A percentile compares a stretch with the other conserved stretches of the same genome.
Conservation (phyloP, 768 basidiomycete genomes). For the Podaxis rugospora region DNA sequence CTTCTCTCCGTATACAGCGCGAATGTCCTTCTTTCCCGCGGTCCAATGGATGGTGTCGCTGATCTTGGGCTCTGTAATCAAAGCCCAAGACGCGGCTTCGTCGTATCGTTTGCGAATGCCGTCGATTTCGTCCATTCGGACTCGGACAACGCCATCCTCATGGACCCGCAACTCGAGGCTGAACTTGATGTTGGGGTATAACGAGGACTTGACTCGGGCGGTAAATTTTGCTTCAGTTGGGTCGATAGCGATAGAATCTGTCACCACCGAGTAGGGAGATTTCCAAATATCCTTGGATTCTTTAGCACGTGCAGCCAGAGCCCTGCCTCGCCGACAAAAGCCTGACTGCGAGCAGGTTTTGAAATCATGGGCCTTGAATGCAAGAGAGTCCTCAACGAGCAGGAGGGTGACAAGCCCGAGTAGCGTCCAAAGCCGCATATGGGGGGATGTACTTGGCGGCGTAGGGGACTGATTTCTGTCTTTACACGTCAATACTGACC, state of each 20-base stretch:
- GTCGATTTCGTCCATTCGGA: slow-evolving; percentile 86
- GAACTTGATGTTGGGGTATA: slow-evolving; percentile 85
- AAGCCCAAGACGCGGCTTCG: slow-evolving; percentile 87
- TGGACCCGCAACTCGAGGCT: slow-evolving; percentile 80
- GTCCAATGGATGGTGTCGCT: slow-evolving; percentile 61
- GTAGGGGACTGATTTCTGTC: neutral
- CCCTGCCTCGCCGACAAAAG: slow-evolving; percentile 87
- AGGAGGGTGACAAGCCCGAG: slow-evolving; percentile 32
- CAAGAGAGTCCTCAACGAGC: slow-evolving; percentile 34
- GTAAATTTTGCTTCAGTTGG: slow-evolving; percentile 58
- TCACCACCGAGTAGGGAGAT: slow-evolving; percentile 83
- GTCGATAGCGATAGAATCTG: slow-evolving; percentile 47
- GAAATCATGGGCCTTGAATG: slow-evolving; percentile 83
- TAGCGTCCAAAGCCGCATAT: slow-evolving; percentile 33
- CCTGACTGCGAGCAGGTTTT: slow-evolving; percentile 93
- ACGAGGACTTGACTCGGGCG: slow-evolving; percentile 70
- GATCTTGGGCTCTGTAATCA: slow-evolving; percentile 67
- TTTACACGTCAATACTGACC: slow-evolving; percentile 9
- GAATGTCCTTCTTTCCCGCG: slow-evolving; percentile 58
- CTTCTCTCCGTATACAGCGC: slow-evolving; percentile 61
- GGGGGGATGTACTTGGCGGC: neutral
- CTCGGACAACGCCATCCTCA: slow-evolving; percentile 83
- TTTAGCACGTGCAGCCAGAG: slow-evolving; percentile 69
- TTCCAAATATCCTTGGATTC: slow-evolving; percentile 58
- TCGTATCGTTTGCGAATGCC: slow-evolving; percentile 84